These are phyloP conservation scores for Elongisporangium senticosum DNA, from an alignment of 352 stramenopile species.

Conservation along the genomic window DNA sequence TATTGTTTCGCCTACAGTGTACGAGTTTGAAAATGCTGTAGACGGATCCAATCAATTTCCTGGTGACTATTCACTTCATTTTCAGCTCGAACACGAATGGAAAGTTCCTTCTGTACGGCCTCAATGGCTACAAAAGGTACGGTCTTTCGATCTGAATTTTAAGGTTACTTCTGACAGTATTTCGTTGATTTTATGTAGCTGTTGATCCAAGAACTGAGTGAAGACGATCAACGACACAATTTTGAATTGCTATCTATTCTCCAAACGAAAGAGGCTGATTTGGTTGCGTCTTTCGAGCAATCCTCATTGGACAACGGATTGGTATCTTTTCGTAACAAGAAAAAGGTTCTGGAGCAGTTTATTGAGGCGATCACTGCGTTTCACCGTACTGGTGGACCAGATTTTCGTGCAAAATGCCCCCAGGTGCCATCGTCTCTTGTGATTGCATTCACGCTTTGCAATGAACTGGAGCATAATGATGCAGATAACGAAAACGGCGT, in stretches of 20 bases:
- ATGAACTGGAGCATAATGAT: neutral
- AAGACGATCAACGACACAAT: neutral
- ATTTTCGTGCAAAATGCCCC: neutral
- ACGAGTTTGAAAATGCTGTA: neutral
- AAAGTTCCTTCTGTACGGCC: slow-evolving; percentile 5
- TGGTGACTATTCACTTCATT: slow-evolving; percentile 1
- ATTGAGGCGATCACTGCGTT: neutral
- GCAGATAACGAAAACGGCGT: neutral
- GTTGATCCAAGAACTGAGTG: neutral
- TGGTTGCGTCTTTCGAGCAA: neutral
- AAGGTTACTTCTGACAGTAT: neutral
- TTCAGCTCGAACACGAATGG: slow-evolving; percentile 3
- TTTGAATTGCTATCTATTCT: neutral
- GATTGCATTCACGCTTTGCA: neutral
- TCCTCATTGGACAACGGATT: neutral
- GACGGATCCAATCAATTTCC: neutral
- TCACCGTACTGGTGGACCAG: neutral
- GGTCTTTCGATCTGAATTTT: neutral
- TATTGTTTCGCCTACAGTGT: neutral
- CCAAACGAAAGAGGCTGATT: neutral
- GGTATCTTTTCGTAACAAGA: neutral
- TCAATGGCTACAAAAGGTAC: slow-evolving; percentile 12
- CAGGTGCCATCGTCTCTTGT: neutral
- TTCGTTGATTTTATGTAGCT: neutral
- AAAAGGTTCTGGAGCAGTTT: neutral